Conservation (phyloP, 805 yeast species). For the Candida broadrunensis region DNA sequence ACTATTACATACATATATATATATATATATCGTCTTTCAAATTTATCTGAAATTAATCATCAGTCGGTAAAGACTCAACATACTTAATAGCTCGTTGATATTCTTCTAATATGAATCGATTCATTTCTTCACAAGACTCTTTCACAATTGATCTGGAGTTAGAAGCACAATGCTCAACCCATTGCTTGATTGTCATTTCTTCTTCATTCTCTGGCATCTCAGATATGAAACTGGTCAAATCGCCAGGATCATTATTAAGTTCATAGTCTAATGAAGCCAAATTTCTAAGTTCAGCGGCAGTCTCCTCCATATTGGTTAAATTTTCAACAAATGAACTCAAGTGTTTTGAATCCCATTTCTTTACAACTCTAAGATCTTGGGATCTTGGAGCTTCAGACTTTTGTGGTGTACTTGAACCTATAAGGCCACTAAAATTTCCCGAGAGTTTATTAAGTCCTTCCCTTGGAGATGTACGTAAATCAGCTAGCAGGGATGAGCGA, state of each 20-base stretch:
- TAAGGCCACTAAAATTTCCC: neutral
- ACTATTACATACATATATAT: too few relatives aligned
- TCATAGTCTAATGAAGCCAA: slow-evolving; percentile 36
- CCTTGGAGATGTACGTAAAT: neutral
- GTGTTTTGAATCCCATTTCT: slow-evolving; percentile 4
- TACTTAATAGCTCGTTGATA: slow-evolving; percentile 47
- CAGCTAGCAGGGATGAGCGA: too few relatives aligned
- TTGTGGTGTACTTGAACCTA: slow-evolving; percentile 8
- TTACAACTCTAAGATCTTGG: neutral
- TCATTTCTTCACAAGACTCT: slow-evolving; percentile 45
- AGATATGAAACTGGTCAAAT: slow-evolving; percentile 58
- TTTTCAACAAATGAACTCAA: slow-evolving; percentile 1
- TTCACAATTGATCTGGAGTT: slow-evolving; percentile 50
- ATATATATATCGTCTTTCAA: too few relatives aligned
- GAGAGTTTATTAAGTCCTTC: neutral
- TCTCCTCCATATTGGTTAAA: slow-evolving; percentile 25
- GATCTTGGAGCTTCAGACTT: neutral
- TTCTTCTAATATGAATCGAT: slow-evolving; percentile 46
- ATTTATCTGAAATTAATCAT: slow-evolving; percentile 8
- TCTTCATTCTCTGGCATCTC: slow-evolving; percentile 71
- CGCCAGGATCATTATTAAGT: slow-evolving; percentile 63
- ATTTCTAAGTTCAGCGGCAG: slow-evolving; percentile 30
- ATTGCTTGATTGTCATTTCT: slow-evolving; percentile 65
- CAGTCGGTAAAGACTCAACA: slow-evolving; percentile 33
- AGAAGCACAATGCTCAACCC: slow-evolving; percentile 58